Evolutionary conservation across 768 basidiomycete genomes (phyloP), one percentile per base, ranked within the genome.

Genomic region (Boletus coccyginus): DNA sequence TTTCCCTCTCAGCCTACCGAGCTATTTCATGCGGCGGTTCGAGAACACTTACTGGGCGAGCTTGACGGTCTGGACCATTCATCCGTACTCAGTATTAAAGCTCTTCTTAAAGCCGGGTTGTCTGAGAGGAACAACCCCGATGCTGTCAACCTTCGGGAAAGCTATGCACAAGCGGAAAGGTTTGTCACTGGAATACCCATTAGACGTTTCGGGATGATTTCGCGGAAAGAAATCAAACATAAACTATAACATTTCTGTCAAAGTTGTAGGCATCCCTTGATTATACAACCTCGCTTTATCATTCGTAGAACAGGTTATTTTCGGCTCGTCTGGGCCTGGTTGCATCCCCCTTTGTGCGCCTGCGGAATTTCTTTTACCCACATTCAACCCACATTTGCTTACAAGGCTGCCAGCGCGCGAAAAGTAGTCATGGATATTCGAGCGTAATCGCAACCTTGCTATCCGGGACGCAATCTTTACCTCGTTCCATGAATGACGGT

Each of bases 131-230:
- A 86, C 45, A 72, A 83, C 51, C 80, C 82, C 3, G 84, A 89
- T 65, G 81, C 80, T 4, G 81, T 82, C 12, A 86, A 86, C 61
- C 73, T 88, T 14, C 77, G 87, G 45, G 87, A 89, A 70, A 85
- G 83, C 51, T 87, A 87, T 64, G 85, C 82, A 12, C 87, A 89
- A 72, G 86, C 86, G 4, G 82, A 80, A 46, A 77, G 81, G 48
- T 81, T 88, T 64, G 80, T 78, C 6, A 86, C 80, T 52, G 87
- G 86, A 1, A 70, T 83, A 40, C 88, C 88, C 11, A 38, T 55
- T 1, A 67, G 69, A 57, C 79, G 80, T 45, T 90, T 89, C 60
- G 70, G 61, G 24, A 79, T 76, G 66, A 79, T 89, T 53, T 79
- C 84, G 19, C 77, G 66, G 46, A 87, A 82, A 64, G 84, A 88